Evolutionary conservation across 208 protist genomes (phyloP), one percentile per base, ranked within the genome.

Genomic region (Acanthamoeba castellanii): DNA sequence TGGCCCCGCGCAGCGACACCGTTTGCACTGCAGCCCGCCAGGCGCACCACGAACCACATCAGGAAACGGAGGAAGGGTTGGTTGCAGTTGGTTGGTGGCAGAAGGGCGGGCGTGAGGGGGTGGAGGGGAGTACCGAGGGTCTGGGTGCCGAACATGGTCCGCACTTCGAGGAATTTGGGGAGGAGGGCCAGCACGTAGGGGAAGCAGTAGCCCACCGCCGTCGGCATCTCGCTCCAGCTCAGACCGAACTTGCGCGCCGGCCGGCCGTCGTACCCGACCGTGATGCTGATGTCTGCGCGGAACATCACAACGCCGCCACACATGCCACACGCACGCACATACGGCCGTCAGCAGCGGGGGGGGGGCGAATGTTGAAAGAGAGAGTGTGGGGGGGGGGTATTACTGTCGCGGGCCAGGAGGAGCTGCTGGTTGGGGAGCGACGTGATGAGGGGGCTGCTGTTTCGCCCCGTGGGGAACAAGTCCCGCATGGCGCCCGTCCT

Each of bases 361-460:
- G 82, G 34, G 13, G 13, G 34, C 34, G 30, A 42, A n/a, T n/a
- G n/a, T n/a, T n/a, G 34, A 5, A 34, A 78, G 34, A 78, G 34
- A 78, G 13, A 78, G 16, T 3, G 45, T 4, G 20, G 25, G 45
- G 45, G 52, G 37, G 16, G 27, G 57, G 16, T 61, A 92, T 42
- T 66, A 96, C 88, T 91, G 93, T 97, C 96, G 55, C 94, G 96
- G 32, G 42, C 92, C 16, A 97, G 61, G 22, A 97, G 45, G 7
- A 97, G 61, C 91, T 97, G 93, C 22, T 94, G 57, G 70, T 95
- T 45, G 22, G 93, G 34, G 16, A 97, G 32, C 22, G 45, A 1
- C 9, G 81, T 92, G 25, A 95, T 95, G 37, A 97, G 37, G 30
- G 96, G 92, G 37, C 81, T 68, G 57, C 52, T 70, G 25, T 34